Conservation (phyloP, 176 grass and related monocot genomes). For the Tillandsia leiboldiana region DNA sequence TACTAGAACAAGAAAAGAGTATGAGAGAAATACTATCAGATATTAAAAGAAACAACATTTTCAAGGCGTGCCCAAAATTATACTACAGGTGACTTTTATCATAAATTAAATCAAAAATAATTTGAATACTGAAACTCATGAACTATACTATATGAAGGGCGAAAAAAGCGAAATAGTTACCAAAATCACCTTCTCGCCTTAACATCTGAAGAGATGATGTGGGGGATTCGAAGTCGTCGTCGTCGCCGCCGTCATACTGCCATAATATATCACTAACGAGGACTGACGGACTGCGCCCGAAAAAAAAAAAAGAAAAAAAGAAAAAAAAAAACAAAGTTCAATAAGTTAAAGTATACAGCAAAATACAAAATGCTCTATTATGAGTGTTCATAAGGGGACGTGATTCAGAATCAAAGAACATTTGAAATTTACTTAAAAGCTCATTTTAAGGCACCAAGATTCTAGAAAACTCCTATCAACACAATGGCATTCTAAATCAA, state of each 20-base stretch:
- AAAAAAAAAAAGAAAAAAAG: constrained; percentile 10
- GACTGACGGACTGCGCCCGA: constrained; percentile 64
- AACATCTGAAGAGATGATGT: constrained; percentile 39
- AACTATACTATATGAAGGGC: neutral
- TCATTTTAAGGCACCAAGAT: no score
- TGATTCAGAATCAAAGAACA: no score
- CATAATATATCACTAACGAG: constrained; percentile 82
- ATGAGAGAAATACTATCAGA: no score
- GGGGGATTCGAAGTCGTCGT: constrained; percentile 25
- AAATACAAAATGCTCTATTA: neutral
- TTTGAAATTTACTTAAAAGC: no score
- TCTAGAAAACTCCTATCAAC: no score
- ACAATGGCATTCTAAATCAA: no score
- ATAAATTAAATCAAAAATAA: no score
- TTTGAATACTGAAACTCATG: neutral
- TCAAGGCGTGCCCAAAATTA: no score
- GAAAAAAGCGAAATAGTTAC: constrained; percentile 16
- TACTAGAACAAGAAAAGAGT: constrained; percentile 19
- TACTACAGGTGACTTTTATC: no score
- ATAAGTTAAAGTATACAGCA: neutral
- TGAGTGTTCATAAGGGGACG: no score
- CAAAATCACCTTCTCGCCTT: constrained; percentile 41
- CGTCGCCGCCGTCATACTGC: constrained; percentile 19
- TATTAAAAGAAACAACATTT: no score
- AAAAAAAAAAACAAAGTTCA: neutral